phyloP scores from a whole-genome alignment of 768 basidiomycete genomes.

The Megacollybia marginata region DNA sequence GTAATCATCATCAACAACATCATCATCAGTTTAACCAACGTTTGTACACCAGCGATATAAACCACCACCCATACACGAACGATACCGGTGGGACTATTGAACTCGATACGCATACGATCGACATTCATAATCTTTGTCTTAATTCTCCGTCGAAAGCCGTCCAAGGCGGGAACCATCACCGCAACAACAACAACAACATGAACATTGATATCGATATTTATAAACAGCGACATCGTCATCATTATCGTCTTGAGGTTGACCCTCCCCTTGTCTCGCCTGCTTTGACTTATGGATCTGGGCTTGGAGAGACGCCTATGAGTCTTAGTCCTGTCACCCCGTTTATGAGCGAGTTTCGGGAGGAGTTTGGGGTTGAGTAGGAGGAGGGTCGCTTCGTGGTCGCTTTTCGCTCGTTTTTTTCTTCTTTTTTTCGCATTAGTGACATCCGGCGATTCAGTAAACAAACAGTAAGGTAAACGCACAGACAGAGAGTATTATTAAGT shows the following conservation, averaged over 20 bases:
- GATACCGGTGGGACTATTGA: neutral
- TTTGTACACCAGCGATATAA: conserved; percentile 16
- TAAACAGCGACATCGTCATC: conserved; percentile 1
- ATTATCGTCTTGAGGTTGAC: neutral
- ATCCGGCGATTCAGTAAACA: too few species aligned
- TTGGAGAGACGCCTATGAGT: conserved; percentile 44
- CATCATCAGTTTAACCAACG: conserved; percentile 6
- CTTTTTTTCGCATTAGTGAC: too few species aligned
- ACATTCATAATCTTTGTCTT: conserved; percentile 1
- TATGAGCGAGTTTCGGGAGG: conserved; percentile 44
- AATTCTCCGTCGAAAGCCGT: neutral
- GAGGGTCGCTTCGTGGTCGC: too few species aligned
- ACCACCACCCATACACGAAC: conserved; percentile 5
- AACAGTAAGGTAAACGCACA: too few species aligned
- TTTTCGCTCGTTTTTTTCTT: too few species aligned
- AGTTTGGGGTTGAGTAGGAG: too few species aligned
- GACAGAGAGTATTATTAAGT: too few species aligned
- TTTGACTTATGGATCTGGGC: conserved; percentile 55
- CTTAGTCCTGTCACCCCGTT: conserved; percentile 69
- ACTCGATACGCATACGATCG: conserved; percentile 4
- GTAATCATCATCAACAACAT: too few species aligned
- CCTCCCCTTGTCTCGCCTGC: conserved; percentile 60
- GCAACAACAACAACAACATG: conserved; percentile 7
- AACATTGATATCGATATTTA: neutral
- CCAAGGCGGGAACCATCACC: too few species aligned